Evolutionary conservation across 2,329 filamentous ascomycete genomes (phyloP).

Genomic region (Alternaria rosae): DNA sequence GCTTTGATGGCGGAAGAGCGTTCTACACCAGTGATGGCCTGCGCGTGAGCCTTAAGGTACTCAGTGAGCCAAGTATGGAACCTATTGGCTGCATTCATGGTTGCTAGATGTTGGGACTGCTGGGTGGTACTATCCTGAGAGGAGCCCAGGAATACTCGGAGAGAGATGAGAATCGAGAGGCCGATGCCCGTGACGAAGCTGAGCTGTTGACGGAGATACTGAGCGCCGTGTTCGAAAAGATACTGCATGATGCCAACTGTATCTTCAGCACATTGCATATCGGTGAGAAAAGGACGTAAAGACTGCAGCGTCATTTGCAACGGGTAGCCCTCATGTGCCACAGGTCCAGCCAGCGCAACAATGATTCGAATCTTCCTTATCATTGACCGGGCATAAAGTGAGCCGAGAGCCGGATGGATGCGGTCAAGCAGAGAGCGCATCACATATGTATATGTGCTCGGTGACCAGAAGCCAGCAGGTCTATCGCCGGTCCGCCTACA

Average conservation of each 20-base stretch:
- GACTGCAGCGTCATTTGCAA: conserved; percentile 89
- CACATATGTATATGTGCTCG: conserved; percentile 75
- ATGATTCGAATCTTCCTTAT: conserved; percentile 85
- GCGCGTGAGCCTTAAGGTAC: conserved; percentile 66
- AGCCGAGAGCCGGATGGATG: conserved; percentile 82
- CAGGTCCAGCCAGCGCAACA: conserved; percentile 76
- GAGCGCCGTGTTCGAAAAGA: conserved; percentile 72
- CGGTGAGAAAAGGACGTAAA: conserved; percentile 77
- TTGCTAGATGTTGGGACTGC: conserved; percentile 80
- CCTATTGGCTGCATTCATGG: conserved; percentile 74
- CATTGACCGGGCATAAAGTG: conserved; percentile 84
- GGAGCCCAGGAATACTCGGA: conserved; percentile 77
- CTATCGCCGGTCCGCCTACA: conserved; percentile 72
- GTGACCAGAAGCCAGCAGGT: conserved; percentile 73
- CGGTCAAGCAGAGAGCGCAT: conserved; percentile 80
- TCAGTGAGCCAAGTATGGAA: conserved; percentile 82
- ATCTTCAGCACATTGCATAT: conserved; percentile 89
- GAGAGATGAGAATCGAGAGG: conserved; percentile 78
- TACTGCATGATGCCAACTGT: conserved; percentile 87
- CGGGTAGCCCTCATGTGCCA: conserved; percentile 80
- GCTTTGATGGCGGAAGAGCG: conserved; percentile 53
- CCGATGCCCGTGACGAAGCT: conserved; percentile 83
- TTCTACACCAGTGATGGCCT: conserved; percentile 28
- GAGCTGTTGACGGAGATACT: conserved; percentile 70
- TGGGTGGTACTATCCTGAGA: conserved; percentile 82